A percentile compares a stretch with the other conserved stretches of the same genome.
Conservation (phyloP, 202 grass and related monocot species). For the Cymbopogon flexuosus region DNA sequence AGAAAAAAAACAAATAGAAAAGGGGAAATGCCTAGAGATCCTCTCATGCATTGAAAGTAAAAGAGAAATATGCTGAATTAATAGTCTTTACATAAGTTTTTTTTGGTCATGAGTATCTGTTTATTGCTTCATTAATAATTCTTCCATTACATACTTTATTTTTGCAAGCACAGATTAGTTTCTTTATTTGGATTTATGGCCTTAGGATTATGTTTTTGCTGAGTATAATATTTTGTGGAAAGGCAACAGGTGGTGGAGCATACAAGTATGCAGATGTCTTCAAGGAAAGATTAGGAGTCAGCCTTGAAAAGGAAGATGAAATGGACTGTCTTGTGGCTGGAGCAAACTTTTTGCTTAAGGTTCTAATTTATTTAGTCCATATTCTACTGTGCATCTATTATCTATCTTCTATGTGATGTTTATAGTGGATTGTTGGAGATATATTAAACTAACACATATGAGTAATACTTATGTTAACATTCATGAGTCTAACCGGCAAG, state of each 20-base stretch:
- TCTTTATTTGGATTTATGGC: constrained; percentile 12
- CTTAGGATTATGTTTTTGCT: constrained; percentile 28
- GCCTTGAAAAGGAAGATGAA: constrained; percentile 99
- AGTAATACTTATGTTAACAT: not conserved
- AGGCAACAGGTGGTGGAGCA: constrained; percentile 99
- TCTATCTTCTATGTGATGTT: constrained; percentile 25
- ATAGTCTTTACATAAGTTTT: not conserved
- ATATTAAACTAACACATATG: not conserved
- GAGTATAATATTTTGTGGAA: constrained; percentile 53
- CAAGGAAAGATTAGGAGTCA: constrained; percentile 89
- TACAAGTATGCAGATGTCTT: constrained; percentile 87
- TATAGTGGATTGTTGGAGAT: constrained; percentile 18
- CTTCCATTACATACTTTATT: constrained; percentile 4
- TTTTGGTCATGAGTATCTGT: no score
- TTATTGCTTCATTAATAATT: not conserved
- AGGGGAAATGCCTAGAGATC: not conserved
- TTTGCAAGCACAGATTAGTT: not conserved
- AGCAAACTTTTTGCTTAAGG: constrained; percentile 98
- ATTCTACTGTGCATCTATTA: constrained; percentile 28
- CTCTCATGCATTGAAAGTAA: not conserved
- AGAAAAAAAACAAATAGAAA: not conserved
- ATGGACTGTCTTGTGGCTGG: constrained; percentile 95
- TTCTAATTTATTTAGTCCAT: constrained; percentile 38
- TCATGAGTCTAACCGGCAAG: not conserved
- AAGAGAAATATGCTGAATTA: not conserved